Evolutionary conservation across 2,329 filamentous ascomycete genomes (phyloP).

Genomic region (Trichoderma koningiopsis): DNA sequence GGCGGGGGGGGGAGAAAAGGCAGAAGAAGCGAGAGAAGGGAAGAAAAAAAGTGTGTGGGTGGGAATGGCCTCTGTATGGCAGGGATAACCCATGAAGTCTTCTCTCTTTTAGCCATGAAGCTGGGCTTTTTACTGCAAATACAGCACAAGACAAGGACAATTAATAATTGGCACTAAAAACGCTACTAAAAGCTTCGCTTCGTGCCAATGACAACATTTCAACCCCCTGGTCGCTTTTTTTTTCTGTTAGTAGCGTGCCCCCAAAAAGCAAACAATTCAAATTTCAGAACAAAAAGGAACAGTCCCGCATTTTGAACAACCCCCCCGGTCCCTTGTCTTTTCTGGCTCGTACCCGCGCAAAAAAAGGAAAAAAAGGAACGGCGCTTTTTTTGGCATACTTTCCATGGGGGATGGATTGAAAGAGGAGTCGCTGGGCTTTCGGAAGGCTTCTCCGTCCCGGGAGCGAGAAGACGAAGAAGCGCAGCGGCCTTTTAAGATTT

Average conservation of each 20-base stretch:
- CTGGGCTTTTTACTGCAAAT: neutral
- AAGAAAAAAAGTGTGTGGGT: neutral
- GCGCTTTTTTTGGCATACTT: neutral
- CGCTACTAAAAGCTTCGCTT: neutral
- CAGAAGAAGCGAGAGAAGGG: neutral
- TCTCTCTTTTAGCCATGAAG: neutral
- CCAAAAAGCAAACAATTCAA: neutral
- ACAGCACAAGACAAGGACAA: neutral
- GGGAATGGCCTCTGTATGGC: slow-evolving; percentile 11
- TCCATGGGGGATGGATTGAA: neutral
- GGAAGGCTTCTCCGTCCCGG: neutral
- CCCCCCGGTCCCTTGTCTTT: neutral
- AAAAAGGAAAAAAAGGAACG: neutral
- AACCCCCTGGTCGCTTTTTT: slow-evolving; percentile 6
- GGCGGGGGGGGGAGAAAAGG: neutral
- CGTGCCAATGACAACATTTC: slow-evolving; percentile 9
- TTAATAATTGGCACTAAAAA: neutral
- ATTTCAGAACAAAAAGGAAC: neutral
- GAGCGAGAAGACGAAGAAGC: neutral
- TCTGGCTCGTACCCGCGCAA: neutral
- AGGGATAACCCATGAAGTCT: slow-evolving; percentile 14
- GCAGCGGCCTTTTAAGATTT: neutral
- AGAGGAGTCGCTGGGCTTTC: neutral
- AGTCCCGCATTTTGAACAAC: neutral
- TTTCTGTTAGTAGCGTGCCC: neutral